Conservation (phyloP, 768 basidiomycete species). For the Psilocybe sp. region DNA sequence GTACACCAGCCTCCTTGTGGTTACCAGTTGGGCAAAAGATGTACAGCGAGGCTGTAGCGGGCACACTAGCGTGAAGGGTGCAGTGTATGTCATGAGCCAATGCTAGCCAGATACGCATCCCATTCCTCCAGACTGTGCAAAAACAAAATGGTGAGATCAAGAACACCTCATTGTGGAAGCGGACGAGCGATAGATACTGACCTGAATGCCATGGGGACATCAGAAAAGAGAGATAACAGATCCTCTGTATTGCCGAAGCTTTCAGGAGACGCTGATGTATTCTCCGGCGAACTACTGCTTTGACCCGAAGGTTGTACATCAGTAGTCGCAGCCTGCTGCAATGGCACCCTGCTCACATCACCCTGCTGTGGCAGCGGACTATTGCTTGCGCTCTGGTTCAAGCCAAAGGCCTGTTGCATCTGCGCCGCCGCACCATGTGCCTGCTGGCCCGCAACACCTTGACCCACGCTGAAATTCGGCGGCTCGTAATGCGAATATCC, state of each 20-base stretch:
- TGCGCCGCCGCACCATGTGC: neutral
- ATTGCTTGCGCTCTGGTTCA: no score
- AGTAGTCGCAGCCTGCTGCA: neutral
- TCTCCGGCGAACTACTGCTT: neutral
- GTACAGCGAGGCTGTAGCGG: neutral
- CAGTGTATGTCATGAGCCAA: no score
- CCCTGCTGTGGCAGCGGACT: no score
- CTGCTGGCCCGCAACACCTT: neutral
- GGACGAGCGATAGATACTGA: conserved; percentile 23
- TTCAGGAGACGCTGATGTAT: neutral
- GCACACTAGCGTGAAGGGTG: neutral
- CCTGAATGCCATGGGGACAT: conserved; percentile 51
- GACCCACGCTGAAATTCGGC: neutral
- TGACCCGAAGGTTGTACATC: neutral
- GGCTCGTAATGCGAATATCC: conserved; percentile 7
- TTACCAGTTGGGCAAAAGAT: no score
- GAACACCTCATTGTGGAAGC: no score
- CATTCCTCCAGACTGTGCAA: conserved; percentile 14
- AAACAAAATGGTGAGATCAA: neutral
- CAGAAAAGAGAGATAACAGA: conserved; percentile 53
- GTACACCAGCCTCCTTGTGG: no score
- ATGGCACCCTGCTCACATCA: neutral
- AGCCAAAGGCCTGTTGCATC: no score
- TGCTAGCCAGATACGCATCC: conserved; percentile 6
- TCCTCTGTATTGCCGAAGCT: conserved; percentile 26